Base-by-base conservation (phyloP, 1,284 basidiomycete species). In the Malassezia sympodialis region DNA sequence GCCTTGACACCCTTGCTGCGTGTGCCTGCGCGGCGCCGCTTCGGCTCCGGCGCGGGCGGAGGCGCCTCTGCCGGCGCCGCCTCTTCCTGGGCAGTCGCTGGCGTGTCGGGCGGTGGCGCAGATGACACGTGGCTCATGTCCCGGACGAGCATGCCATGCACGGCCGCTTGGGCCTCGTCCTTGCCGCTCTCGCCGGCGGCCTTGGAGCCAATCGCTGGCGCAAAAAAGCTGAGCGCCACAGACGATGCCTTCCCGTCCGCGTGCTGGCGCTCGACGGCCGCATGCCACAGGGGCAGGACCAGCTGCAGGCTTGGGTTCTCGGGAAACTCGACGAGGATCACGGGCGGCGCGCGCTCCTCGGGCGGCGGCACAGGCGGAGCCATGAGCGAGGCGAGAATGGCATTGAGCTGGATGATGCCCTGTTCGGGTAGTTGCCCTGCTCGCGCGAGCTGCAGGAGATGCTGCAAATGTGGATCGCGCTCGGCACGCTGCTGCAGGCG, bases 321-420 rank as follows among this genome's bases (percentile, higher is more conserved):
- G n/a, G 67, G 64, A 54, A 70, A 73, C 51, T 73, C 72, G 31
- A 73, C 63, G 7, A 70, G 50, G 23, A 73, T 58, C 42, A 73
- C 63, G 1, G 72, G 72, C n/a, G 68, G 69, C 14, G 26, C n/a
- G 6, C 39, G 43, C 17, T 48, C 39, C 5, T 40, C 44, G 4
- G 48, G 39, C 23, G 48, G 48, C 3, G 48, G n/a, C 15, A 23
- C n/a, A 11, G 48, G 26, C 23, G 40, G 30, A 3, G 21, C 5
- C 54, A 51, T 51, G 24, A 51, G 43, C 17, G 41, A 40, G 6
- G 49, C 55, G 21, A 57, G 44, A 12, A 57, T 51, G 2, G 44
- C 49, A 44, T 57, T 57, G 3, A 57, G 37, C 37, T 52, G 49
- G 11, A 45, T 27, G 2, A 57, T 31, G 19, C 35, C 47, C 5